Evolutionary conservation across 2,329 filamentous ascomycete genomes (phyloP), one percentile per base, ranked within the genome.

Genomic region (Fusarium xylarioides): DNA sequence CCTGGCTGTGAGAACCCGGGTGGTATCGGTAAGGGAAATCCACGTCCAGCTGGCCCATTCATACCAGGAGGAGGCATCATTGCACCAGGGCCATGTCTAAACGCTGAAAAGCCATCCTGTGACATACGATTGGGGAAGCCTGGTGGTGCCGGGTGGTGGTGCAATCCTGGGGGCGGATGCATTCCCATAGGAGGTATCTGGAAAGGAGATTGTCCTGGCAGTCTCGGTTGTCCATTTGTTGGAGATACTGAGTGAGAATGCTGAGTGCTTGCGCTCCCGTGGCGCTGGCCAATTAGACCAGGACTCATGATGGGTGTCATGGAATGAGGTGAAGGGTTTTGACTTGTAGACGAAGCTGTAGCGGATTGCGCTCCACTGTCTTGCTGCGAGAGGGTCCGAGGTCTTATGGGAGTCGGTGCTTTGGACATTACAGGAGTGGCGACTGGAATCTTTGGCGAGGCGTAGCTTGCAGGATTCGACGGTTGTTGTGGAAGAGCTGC

Each of bases 351-450:
- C 12, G 86, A 86, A 46, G 84, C 53, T 37, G 60, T 21, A 23
- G 43, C 85, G 70, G 92, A 87, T 79, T 92, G 89, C 3, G 89
- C 86, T 79, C 91, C 90, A 15, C 90, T 90, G 32, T 91, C 92
- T 80, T 96, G 94, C 72, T 97, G 94, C 14, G 94, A 96, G 52
- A 90, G 84, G 68, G 95, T 93, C 62, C 94, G 91, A 42, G 91
- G 88, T 70, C 93, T 92, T 73, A 91, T 92, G 14, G 95, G 93
- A 18, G 93, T 95, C 10, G 94, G 91, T 26, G 91, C 91, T 80
- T 97, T 97, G 18, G 95, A 91, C 52, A 97, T 83, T 32, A 91
- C 91, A 12, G 96, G 95, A 38, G 93, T 96, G 15, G 93, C 92
- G 68, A 94, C 87, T 34, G 92, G 85, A 56, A 95, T 89, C 79